phyloP scores from a whole-genome alignment of 2,329 filamentous ascomycete genomes.

The Trichoderma sp. region DNA sequence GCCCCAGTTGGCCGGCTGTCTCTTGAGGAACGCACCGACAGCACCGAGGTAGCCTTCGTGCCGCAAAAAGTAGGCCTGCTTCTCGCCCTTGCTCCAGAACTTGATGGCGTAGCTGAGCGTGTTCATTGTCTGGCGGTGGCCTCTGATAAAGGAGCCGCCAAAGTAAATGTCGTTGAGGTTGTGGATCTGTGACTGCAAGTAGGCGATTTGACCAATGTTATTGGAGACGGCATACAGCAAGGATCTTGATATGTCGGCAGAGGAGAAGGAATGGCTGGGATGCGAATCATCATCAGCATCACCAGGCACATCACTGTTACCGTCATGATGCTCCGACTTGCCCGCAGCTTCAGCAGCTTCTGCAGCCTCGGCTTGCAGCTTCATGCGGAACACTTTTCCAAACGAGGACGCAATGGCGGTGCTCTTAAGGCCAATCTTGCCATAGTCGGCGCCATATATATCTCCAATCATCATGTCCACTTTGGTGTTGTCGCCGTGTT shows the following conservation, averaged over 20 bases:
- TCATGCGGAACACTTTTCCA: constrained; percentile 93
- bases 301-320: constrained; percentile 32
- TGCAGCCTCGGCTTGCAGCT: constrained; percentile 78
- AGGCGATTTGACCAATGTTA: constrained; percentile 97
- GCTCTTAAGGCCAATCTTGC: constrained; percentile 93
- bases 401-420: constrained; percentile 95
- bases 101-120: constrained; percentile 94
- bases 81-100: constrained; percentile 92
- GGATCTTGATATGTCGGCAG: constrained; percentile 84
- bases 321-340: constrained; percentile 47
- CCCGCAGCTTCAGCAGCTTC: constrained; percentile 74
- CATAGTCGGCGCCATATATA: constrained; percentile 95
- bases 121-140: constrained; percentile 96
- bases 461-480: constrained; percentile 98
- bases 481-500: constrained; percentile 83
- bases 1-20: constrained; percentile 89
- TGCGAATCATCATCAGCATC: constrained; percentile 5
- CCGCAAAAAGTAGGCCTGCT: constrained; percentile 91
- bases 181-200: constrained; percentile 95
- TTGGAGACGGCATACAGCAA: constrained; percentile 94
- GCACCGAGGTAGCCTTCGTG: constrained; percentile 95
- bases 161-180: constrained; percentile 92
- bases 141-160: constrained; percentile 92
- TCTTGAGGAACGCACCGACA: constrained; percentile 89
- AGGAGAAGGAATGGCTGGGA: constrained; percentile 57